Evolutionary conservation across 164 flowering plant genomes (phyloP).

Genomic region (Macadamia integrifolia): DNA sequence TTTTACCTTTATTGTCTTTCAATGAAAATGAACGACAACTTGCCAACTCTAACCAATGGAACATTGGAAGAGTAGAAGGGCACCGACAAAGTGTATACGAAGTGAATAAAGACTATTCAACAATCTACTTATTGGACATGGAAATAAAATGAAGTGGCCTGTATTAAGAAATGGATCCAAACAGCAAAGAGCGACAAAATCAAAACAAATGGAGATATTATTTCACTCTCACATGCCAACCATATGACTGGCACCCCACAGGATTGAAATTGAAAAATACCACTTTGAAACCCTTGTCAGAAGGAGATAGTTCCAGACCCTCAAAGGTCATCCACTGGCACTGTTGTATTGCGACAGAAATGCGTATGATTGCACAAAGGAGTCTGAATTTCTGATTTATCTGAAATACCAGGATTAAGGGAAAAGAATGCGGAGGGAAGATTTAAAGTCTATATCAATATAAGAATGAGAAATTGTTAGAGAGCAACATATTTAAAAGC

Average conservation of each 20-base stretch:
- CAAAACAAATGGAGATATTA: neutral
- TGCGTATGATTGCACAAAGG: slow-evolving; percentile 46
- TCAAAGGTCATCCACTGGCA: slow-evolving; percentile 18
- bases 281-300: slow-evolving; percentile 41
- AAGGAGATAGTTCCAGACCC: slow-evolving; percentile 22
- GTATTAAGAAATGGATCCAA: neutral
- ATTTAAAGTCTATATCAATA: neutral
- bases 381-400: slow-evolving; percentile 44
- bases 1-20: too few species aligned
- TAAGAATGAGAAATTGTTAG: neutral
- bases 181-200: neutral
- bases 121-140: too few species aligned
- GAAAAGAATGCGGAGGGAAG: neutral
- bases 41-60: too few species aligned
- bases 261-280: slow-evolving; percentile 21
- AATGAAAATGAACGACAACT: too few species aligned
- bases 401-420: slow-evolving; percentile 17
- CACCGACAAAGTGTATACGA: too few species aligned
- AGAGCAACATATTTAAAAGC: neutral
- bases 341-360: slow-evolving; percentile 39
- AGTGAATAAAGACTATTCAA: too few species aligned
- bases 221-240: neutral
- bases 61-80: too few species aligned
- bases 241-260: neutral
- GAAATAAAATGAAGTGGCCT: too few species aligned